Base-by-base conservation (phyloP, 352 stramenopile species). In the Phytophthora colocasiae region DNA sequence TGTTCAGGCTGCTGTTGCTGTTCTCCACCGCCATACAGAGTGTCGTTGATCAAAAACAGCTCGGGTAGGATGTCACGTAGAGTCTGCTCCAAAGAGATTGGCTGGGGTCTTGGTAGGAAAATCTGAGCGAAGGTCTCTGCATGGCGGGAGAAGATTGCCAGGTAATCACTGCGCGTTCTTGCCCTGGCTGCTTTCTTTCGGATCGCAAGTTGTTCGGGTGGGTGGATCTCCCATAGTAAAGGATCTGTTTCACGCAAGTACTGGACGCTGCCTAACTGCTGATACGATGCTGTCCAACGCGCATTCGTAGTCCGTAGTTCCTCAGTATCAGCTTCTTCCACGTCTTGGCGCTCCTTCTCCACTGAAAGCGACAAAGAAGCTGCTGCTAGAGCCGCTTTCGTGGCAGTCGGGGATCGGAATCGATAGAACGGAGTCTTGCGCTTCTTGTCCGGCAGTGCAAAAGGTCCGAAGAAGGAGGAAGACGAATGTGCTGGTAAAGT, bases 201-300 rank as follows among this genome's bases (percentile, higher is more conserved):
- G 61, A 94, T 92, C 19, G 73, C 73, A 29, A 81, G 77, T 57
- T 92, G 86, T 52, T 92, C 86, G 29, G 86, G 75, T n/a, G 86
- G 86, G 34, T 94, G 83, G 56, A 92, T 92, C 46, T 94, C 83
- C 86, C 86, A 92, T n/a, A 94, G 56, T 40, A 94, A 62, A 17
- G 86, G 83, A 59, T 94, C 81, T 4, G 86, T 94, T 45, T 90
- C 84, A n/a, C 85, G 80, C 2, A 92, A 58, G 56, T 94, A 94
- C 62, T 89, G 84, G 24, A 94, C 84, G 46, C 83, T 92, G 9
- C 86, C 83, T 5, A 88, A 73, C 59, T 92, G 83, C 44, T 92
- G 81, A 40, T 86, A 86, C 10, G 73, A 80, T 34, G 53, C 46
- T 11, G 19, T 64, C 50, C 56, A 69, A 27, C 48, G 69, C 22